Evolutionary conservation across 2,329 filamentous ascomycete genomes (phyloP).

Genomic region (Colletotrichum viniferum): DNA sequence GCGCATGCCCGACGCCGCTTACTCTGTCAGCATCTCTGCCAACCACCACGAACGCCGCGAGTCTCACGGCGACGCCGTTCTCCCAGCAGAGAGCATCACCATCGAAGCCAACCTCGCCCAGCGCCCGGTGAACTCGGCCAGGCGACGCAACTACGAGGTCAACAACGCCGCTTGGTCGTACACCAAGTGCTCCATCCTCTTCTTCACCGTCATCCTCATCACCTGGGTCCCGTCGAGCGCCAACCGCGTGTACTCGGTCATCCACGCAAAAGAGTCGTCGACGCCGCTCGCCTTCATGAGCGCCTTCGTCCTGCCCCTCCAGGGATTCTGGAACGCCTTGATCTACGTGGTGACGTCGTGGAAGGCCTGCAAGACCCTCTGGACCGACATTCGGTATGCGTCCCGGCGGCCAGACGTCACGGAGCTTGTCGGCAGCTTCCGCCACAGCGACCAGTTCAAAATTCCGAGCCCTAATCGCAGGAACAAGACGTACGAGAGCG

Average conservation of each 20-base stretch:
- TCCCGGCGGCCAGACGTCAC: constrained; percentile 33
- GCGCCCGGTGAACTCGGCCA: constrained; percentile 31
- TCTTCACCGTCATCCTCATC: constrained; percentile 73
- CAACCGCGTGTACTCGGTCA: constrained; percentile 76
- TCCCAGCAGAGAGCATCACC: constrained; percentile 31
- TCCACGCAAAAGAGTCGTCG: constrained; percentile 55
- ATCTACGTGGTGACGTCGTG: constrained; percentile 78
- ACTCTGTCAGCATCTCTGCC: constrained; percentile 51
- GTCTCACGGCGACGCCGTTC: constrained; percentile 27
- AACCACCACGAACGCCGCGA: constrained; percentile 26
- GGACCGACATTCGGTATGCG: constrained; percentile 36
- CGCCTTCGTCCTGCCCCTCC: constrained; percentile 77
- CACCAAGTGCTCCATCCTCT: constrained; percentile 72
- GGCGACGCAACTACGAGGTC: constrained; percentile 51
- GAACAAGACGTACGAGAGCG: constrained; percentile 46
- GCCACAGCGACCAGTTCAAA: constrained; percentile 35
- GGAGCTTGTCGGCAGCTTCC: constrained; percentile 35
- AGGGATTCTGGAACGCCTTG: constrained; percentile 84
- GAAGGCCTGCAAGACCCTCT: constrained; percentile 61
- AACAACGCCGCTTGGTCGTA: constrained; percentile 72
- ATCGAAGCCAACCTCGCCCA: constrained; percentile 20
- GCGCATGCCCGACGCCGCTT: constrained; percentile 27
- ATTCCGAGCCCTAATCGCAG: constrained; percentile 26
- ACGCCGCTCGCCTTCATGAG: constrained; percentile 71
- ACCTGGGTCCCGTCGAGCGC: constrained; percentile 80